Evolutionary conservation across 2,329 filamentous ascomycete species (phyloP), one percentile per base, ranked within the genome.

Genomic region (Talaromyces rugulosus): DNA sequence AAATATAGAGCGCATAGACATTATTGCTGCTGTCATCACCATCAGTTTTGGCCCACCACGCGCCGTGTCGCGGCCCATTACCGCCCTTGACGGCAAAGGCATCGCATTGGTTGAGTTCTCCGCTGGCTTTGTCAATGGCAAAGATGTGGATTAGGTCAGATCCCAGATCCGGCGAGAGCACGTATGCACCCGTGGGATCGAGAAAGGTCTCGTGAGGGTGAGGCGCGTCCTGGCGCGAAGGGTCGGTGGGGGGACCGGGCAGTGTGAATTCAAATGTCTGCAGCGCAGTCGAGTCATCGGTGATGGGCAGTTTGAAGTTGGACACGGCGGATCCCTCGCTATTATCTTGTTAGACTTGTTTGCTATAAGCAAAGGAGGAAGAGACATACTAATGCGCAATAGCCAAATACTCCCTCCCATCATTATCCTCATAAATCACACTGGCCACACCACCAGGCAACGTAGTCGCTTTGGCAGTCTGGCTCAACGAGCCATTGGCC

Each of bases 121-220:
- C 79, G 2, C 71, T 76, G 1, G 69, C 65, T 1, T 68, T 67
- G 65, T 85, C 74, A 68, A 88, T 79, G 60, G 75, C 69, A 71
- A 84, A 90, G 78, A 85, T 74, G 65, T 84, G 85, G 55, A 90
- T 73, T 6, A 85, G 68, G 67, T 91, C 89, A 0, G 83, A 80
- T 47, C 88, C 86, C 5, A 92, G 80, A 67, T 91, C 89, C 1
- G 88, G 87, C 8, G 86, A 81, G 8, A 90, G 69, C 31, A 90
- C 68, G 72, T 83, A 91, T n/a, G 78, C 69, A 5, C 82, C 83
- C 2, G 85, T 88, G 6, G 88, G 88, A 70, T 91, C 88, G 36
- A 88, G 70, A 58, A 89, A 71, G n/a, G 84, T 82, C 69, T 88
- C 77, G 73, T 90, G 88, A 18, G 87, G 87, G 69, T 88, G 86